phyloP scores from a whole-genome alignment of 2,329 filamentous ascomycete genomes.

The Septoria petroselini region DNA sequence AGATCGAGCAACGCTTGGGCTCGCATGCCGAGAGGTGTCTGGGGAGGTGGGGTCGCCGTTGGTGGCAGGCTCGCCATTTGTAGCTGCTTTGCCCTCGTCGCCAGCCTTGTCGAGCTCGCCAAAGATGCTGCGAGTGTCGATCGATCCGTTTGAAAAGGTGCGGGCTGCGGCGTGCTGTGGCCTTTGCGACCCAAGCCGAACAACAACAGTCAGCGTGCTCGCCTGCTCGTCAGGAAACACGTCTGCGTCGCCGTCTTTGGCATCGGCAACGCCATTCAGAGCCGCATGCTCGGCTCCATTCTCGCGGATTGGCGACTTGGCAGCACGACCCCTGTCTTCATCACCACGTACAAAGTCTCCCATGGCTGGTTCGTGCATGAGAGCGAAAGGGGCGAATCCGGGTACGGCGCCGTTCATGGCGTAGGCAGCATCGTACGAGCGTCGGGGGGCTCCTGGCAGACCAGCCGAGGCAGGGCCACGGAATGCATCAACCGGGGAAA shows the following conservation, averaged over 20 bases:
- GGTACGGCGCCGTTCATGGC: conserved; percentile 31
- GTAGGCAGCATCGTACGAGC: conserved; percentile 31
- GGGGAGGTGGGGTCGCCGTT: conserved; percentile 28
- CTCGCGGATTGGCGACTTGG: conserved; percentile 35
- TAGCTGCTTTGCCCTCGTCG: conserved; percentile 38
- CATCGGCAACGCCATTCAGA: conserved; percentile 20
- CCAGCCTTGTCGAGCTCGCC: conserved; percentile 44
- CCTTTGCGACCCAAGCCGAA: conserved; percentile 40
- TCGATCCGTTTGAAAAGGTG: conserved; percentile 56
- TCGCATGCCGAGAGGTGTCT: conserved; percentile 21
- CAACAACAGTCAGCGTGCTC: conserved; percentile 52
- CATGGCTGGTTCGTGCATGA: conserved; percentile 19
- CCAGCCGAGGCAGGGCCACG: conserved; percentile 29
- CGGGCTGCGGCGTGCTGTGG: conserved; percentile 43
- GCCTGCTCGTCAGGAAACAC: conserved; percentile 55
- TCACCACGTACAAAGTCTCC: conserved; percentile 30
- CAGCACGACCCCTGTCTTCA: conserved; percentile 31
- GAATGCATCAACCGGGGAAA: conserved; percentile 32
- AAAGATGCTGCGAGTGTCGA: conserved; percentile 53
- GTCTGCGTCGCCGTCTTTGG: conserved; percentile 37
- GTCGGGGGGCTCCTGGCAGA: conserved; percentile 21
- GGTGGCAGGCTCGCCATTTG: conserved; percentile 37
- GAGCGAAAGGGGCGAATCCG: conserved; percentile 26
- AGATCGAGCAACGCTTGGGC: conserved; percentile 20
- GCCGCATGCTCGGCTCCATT: conserved; percentile 22